Conservation (phyloP, 2,329 filamentous ascomycete species). For the Colletotrichum sp. region DNA sequence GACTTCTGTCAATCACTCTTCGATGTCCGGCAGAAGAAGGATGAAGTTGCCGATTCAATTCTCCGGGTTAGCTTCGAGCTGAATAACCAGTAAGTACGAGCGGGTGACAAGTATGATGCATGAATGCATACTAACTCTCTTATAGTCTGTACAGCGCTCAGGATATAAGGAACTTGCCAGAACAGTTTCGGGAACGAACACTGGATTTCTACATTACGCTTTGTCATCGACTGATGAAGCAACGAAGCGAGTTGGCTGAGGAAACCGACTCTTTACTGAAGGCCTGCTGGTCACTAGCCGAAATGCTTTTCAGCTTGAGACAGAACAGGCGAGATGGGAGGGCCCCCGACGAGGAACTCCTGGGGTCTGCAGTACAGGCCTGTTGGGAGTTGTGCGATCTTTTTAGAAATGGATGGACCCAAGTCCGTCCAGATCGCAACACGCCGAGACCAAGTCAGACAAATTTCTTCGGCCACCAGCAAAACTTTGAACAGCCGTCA, state of each 20-base stretch:
- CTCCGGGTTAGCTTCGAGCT: slow-evolving; percentile 92
- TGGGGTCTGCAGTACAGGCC: slow-evolving; percentile 87
- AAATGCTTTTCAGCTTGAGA: slow-evolving; percentile 90
- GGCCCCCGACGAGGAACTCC: slow-evolving; percentile 77
- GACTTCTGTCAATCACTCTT: slow-evolving; percentile 94
- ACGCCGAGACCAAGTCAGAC: slow-evolving; percentile 84
- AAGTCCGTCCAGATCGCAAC: slow-evolving; percentile 82
- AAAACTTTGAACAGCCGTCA: slow-evolving; percentile 47
- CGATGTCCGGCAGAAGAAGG: slow-evolving; percentile 78
- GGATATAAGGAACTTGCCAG: slow-evolving; percentile 76
- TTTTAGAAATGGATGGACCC: slow-evolving; percentile 90
- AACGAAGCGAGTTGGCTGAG: slow-evolving; percentile 76
- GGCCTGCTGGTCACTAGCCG: slow-evolving; percentile 88
- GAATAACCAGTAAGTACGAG: slow-evolving; percentile 75
- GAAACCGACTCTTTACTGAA: slow-evolving; percentile 85
- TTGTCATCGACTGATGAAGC: slow-evolving; percentile 96
- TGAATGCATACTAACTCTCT: background rate
- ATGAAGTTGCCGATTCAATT: slow-evolving; percentile 84
- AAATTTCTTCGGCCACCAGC: slow-evolving; percentile 64
- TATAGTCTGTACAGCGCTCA: slow-evolving; percentile 84
- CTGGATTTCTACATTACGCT: slow-evolving; percentile 94
- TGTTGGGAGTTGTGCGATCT: slow-evolving; percentile 96
- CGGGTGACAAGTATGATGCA: background rate
- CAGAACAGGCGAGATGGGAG: slow-evolving; percentile 80
- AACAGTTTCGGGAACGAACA: slow-evolving; percentile 86